Base-by-base conservation (phyloP, 768 basidiomycete species). In the Cubamyces sp. region DNA sequence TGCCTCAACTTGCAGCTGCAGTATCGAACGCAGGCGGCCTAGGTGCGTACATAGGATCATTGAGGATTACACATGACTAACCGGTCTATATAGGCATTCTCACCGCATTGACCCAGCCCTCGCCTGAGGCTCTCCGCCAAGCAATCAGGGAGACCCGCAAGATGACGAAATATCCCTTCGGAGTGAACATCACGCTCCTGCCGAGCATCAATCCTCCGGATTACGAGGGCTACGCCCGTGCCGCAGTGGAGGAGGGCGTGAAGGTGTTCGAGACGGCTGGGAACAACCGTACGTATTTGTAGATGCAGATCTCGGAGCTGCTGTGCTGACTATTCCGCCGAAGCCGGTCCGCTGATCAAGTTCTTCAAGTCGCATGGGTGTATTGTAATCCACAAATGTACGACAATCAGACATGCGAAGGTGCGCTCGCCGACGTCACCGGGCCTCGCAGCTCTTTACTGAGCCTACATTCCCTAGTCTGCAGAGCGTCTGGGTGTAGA, bases 191-290 rank as follows among this genome's bases (percentile, higher is more conserved):
- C 66, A 94, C 92, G 0, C 74, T 95, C n/a, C 79, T 96, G 23
- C 95, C 96, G 0, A 85, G 84, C 34, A 96, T 97, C 67, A 91
- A 87, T 59, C 94, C 94, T 0, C 96, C 96, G 2, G 92, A 95
- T 67, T 96, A 98, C 70, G 87, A 83, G 54, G 92, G 89, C 14
- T 94, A 89, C 67, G 91, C 91, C 0, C 78, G 87, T 39, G 92
- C 81, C 8, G 89, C 94, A 9, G 84, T 94, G 49, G 92, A 91
- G 64, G 94, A 96, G 71, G 92, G 92, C 7, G 83, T 96, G n/a
- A 80, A 74, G 69, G 87, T 96, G 45, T 92, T 95, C 70, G 95
- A 97, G 79, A 97, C 95, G 0, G 95, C 95, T 2, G 96, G 94
- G 6, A 92, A 91, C 68, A 94, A 89, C 68, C 92, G 92, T 93